A percentile compares a stretch with the other conserved stretches of the same genome.
phyloP scores from a whole-genome alignment of 345 rosid species.

The Acer campestre region DNA sequence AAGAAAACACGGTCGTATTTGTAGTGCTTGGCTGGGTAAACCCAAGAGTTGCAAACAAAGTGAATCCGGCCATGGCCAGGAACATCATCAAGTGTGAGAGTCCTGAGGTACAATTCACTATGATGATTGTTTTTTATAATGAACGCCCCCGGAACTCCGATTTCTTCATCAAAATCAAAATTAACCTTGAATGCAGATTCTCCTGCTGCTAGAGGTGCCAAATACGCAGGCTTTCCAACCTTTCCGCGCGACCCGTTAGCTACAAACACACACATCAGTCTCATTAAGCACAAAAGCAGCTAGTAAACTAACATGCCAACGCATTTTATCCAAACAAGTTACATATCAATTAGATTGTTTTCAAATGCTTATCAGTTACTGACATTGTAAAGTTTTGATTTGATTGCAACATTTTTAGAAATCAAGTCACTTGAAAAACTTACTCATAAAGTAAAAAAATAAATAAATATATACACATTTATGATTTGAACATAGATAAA shows the following conservation, averaged over 20 bases:
- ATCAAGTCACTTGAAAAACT: no score
- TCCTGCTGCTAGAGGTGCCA: constrained; percentile 46
- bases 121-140: constrained; percentile 56
- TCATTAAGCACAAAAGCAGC: background rate
- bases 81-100: constrained; percentile 67
- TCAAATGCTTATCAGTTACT: background rate
- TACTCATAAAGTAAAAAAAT: no score
- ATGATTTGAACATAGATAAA: no score
- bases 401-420: no score
- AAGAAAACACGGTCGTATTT: constrained; percentile 70
- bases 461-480: no score
- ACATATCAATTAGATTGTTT: background rate
- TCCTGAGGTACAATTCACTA: constrained; percentile 68
- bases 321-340: background rate
- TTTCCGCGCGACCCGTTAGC: constrained; percentile 45
- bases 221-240: constrained; percentile 57
- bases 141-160: constrained; percentile 76
- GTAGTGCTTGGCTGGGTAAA: constrained; percentile 62
- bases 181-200: constrained; percentile 55
- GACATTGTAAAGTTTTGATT: no score
- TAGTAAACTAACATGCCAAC: no score
- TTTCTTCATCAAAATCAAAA: constrained; percentile 56
- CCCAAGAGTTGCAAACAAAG: constrained; percentile 87
- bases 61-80: constrained; percentile 70
- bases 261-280: constrained; percentile 12